Evolutionary conservation across 345 rosid genomes (phyloP), one percentile per base, ranked within the genome.

Genomic region (Rhodomyrtus tomentosa): DNA sequence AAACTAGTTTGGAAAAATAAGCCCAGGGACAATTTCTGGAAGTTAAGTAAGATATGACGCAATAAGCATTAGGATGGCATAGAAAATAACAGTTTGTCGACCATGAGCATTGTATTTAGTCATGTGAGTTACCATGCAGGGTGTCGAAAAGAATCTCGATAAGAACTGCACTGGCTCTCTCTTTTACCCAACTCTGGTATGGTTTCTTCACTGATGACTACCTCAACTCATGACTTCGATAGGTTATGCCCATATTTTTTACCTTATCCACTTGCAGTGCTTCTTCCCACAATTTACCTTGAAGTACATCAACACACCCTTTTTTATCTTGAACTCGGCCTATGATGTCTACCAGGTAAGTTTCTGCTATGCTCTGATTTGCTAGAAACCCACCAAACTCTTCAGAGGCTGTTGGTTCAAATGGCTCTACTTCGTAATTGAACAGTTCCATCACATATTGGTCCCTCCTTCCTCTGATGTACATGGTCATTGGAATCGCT

Each of bases 281-380:
- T 88, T 97, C 74, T 97, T 95, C 88, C 98, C 99, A 21, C 99
- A 97, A 84, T 91, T 95, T 74, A 87, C 88, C 50, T 84, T 95
- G 85, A 88, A 88, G n/a, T 92, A 91, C 88, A 95, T 97, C 59
- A 86, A 82, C 53, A 92, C 95, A 38, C 98, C 98, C 20, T 87
- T 90, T 87, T 97, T 97, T 88, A 90, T 97, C 89, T 85, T 97
- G 89, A 97, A 97, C 88, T 86, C 99, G 68, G 99, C 98, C 55
- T 97, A 97, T 82, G 98, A 97, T 87, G 96, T 93, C 79, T 97
- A 74, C 89, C 99, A 97, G 91, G 99, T 95, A 90, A 36, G 45
- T 36, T 32, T 36, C 45, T 32, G 42, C 45, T 36, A 68, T 36
- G 45, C 74, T 62, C 74, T 29, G 74, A 62, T 62, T 29, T 29